Conservation (phyloP, 2,329 filamentous ascomycete species). For the Corniculantispora saksenae region DNA sequence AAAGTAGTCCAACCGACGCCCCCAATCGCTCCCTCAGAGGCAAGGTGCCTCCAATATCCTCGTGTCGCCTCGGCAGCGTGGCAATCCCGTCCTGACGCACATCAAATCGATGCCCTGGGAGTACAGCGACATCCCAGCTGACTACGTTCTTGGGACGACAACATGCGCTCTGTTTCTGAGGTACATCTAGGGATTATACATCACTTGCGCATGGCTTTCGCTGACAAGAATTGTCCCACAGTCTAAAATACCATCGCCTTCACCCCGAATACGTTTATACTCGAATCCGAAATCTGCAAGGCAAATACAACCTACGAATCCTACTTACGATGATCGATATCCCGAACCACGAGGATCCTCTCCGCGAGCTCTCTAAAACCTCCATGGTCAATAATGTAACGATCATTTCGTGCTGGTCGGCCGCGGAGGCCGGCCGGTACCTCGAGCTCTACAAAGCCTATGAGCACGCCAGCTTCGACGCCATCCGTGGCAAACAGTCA, state of each 20-base stretch:
- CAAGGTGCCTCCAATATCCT: constrained; percentile 74
- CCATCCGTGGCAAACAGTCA: constrained; percentile 83
- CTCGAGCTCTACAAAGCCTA: constrained; percentile 94
- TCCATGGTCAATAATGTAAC: constrained; percentile 91
- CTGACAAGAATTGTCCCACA: constrained; percentile 26
- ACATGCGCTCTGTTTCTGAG: constrained; percentile 90
- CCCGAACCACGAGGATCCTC: constrained; percentile 83
- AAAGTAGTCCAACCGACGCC: constrained; percentile 85
- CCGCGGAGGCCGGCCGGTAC: constrained; percentile 89
- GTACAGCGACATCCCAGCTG: constrained; percentile 93
- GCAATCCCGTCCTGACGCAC: constrained; percentile 85
- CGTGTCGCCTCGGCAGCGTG: constrained; percentile 89
- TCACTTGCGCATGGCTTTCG: not conserved
- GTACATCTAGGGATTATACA: constrained; percentile 28
- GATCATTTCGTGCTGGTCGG: constrained; percentile 89
- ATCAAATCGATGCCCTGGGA: constrained; percentile 88
- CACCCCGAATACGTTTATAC: constrained; percentile 98
- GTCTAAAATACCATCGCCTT: constrained; percentile 93
- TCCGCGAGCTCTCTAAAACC: constrained; percentile 90
- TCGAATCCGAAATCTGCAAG: constrained; percentile 80
- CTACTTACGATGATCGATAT: constrained; percentile 93
- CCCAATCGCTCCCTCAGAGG: constrained; percentile 71
- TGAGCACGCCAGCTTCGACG: constrained; percentile 77
- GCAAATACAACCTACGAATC: constrained; percentile 83
- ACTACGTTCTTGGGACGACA: constrained; percentile 84